Base-by-base conservation (phyloP, 139 green algal genomes). In the Desmodesmus armatus region DNA sequence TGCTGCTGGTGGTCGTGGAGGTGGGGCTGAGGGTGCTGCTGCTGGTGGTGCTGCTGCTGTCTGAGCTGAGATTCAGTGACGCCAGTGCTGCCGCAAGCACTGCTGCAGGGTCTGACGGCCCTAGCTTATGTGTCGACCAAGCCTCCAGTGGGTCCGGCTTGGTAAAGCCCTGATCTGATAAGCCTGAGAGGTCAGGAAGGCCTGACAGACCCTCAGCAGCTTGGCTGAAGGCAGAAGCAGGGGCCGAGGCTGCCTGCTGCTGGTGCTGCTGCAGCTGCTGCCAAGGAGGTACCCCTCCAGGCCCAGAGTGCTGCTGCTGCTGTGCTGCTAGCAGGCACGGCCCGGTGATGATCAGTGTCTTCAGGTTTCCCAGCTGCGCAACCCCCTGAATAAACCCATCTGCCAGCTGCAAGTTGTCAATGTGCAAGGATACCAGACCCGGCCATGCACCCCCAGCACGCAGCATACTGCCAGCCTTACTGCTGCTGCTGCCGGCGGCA, bases 321-420 rank as follows among this genome's bases (percentile, higher is more conserved):
- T 65, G 73, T 11, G 60, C 41, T 37, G n/a, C 73, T n/a, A 80
- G 47, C 73, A 80, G 47, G 73, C 73, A 80, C 13, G 73, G 44
- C 3, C 73, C 73, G 19, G 47, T 43, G 15, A 80, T 44, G 21
- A 80, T 80, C 25, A 80, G 47, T 27, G 47, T 80, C 5, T 47
- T 29, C 44, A 80, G 47, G 73, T 31, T 63, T 3, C 11, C 27
- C n/a, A 80, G 73, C 47, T 80, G 73, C 35, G n/a, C 25, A 29
- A 80, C 27, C 31, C 6, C 73, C 9, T 63, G 29, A 13, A 80
- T 44, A 63, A 80, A 44, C 2, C 37, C 73, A 43, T 80, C 73
- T 31, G 73, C 73, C 6, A 67, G 4, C 31, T 80, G 73, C 41
- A 80, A 11, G 3, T 44, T 43, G 47, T 80, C 73, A 53, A 80